Conservation (phyloP, 306 rosid species). For the Astragalus membranaceus region DNA sequence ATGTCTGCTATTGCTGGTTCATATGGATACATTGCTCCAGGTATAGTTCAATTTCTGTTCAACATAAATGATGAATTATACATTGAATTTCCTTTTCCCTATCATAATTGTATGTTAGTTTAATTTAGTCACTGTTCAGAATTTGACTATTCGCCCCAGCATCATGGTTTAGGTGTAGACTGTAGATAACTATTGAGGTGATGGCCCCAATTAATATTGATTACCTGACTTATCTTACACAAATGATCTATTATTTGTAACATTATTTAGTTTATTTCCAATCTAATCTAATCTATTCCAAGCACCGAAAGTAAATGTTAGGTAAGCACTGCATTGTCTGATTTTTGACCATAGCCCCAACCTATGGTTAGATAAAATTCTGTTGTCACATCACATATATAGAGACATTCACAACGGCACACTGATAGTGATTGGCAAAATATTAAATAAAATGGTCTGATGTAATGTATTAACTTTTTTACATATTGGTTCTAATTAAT, state of each 20-base stretch:
- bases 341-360: conserved; percentile 27
- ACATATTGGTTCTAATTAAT: not conserved
- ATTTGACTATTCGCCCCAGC: conserved; percentile 22
- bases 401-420: conserved; percentile 2
- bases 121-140: conserved; percentile 4
- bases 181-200: conserved; percentile 13
- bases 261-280: not conserved
- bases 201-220: conserved; percentile 16
- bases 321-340: conserved; percentile 22
- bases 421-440: conserved; percentile 15
- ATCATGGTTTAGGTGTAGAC: conserved; percentile 19
- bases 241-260: not conserved
- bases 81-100: conserved; percentile 7
- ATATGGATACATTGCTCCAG: conserved; percentile 97
- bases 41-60: conserved; percentile 32
- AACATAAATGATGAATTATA: not conserved
- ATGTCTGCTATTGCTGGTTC: conserved; percentile 99
- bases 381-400: not conserved
- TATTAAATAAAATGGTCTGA: not conserved
- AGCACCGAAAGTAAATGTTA: conserved; percentile 30
- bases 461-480: not conserved
- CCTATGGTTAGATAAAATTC: conserved; percentile 13
- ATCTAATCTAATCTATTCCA: conserved; percentile 14
- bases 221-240: conserved; percentile 23
- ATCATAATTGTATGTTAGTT: conserved; percentile 5